Evolutionary conservation across 2,329 filamentous ascomycete genomes (phyloP).

Genomic region (Aspergillus proliferans): DNA sequence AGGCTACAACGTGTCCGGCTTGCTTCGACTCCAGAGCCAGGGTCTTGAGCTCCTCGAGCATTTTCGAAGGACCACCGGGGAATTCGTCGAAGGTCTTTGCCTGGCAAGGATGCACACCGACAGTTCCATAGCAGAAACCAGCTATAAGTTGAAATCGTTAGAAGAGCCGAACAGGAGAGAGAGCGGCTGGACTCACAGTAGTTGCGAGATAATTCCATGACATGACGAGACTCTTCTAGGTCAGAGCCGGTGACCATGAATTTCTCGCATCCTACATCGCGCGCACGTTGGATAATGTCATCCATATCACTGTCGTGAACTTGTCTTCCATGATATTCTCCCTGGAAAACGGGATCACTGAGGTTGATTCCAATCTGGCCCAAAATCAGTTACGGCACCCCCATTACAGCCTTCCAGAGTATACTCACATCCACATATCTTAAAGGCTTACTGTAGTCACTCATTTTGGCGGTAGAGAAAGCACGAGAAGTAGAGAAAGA

Average conservation of each 20-base stretch:
- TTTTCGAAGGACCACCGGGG: conserved; percentile 37
- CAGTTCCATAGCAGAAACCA: conserved; percentile 77
- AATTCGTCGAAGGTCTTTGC: conserved; percentile 68
- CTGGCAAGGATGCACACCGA: conserved; percentile 89
- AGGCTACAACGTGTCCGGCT: conserved; percentile 62
- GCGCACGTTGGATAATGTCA: conserved; percentile 71
- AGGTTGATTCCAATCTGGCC: conserved; percentile 83
- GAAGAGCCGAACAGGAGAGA: conserved; percentile 9
- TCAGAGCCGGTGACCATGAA: conserved; percentile 93
- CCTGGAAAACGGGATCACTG: conserved; percentile 82
- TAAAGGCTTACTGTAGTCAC: conserved; percentile 26
- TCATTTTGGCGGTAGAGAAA: conserved; percentile 23
- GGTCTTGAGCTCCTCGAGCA: conserved; percentile 54
- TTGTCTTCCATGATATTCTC: conserved; percentile 74
- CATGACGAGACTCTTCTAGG: conserved; percentile 68
- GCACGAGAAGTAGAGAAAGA: conserved; percentile 8
- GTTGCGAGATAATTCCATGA: conserved; percentile 64
- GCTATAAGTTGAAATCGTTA: conserved; percentile 43
- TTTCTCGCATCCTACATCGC: conserved; percentile 73
- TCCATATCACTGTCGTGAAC: conserved; percentile 41
- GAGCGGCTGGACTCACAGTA: conserved; percentile 54
- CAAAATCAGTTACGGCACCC: conserved; percentile 8
- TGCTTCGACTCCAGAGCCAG: conserved; percentile 58
- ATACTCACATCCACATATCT: conserved; percentile 44
- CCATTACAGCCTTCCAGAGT: neutral